These are phyloP conservation scores for Climacium dendroides DNA, from an alignment of 225 moss, liverwort and hornwort genomes.

Conservation along the genomic window DNA sequence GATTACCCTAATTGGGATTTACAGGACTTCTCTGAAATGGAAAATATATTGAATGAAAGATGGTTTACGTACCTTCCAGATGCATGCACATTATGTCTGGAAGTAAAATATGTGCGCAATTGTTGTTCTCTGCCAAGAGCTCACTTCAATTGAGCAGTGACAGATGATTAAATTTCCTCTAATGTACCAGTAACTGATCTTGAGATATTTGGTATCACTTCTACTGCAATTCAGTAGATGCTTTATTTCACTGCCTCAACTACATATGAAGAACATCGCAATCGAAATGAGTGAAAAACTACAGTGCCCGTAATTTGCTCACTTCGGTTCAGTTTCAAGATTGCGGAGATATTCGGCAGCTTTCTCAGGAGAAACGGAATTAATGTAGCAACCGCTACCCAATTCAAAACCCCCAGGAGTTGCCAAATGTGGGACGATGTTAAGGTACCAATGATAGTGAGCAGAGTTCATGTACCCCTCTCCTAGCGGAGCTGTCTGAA, in stretches of 20 bases:
- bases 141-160: not conserved
- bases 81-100: not conserved
- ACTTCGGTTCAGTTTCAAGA: not conserved
- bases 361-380: slow-evolving; percentile 55
- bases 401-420: slow-evolving; percentile 75
- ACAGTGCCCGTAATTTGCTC: not conserved
- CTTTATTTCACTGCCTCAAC: not conserved
- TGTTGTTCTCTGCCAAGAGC: not conserved
- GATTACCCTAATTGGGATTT: not conserved
- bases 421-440: slow-evolving; percentile 58
- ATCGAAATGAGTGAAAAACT: not conserved
- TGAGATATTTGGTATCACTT: no score
- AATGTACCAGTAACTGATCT: not conserved
- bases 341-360: slow-evolving; percentile 22
- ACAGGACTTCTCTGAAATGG: not conserved
- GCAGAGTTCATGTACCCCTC: not conserved
- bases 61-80: not conserved
- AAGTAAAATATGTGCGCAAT: not conserved
- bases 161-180: not conserved
- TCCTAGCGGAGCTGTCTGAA: slow-evolving; percentile 70
- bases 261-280: not conserved
- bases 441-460: slow-evolving; percentile 75
- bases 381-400: slow-evolving; percentile 77
- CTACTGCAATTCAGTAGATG: not conserved
- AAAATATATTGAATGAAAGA: not conserved